These are phyloP conservation scores for Populus tremula DNA, from an alignment of 345 rosid species.

Conservation along the genomic window DNA sequence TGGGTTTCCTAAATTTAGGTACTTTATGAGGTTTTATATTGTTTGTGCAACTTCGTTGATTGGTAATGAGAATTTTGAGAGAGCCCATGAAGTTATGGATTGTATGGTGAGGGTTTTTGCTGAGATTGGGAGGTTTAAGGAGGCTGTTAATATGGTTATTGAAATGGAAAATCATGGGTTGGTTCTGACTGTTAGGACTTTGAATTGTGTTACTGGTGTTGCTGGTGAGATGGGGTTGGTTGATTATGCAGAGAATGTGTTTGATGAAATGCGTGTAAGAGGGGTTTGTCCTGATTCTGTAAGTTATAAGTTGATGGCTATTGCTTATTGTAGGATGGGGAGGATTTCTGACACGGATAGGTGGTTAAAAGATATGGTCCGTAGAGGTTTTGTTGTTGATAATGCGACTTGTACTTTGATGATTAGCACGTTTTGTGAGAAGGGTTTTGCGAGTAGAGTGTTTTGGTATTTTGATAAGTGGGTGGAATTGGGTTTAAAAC, in stretches of 20 bases:
- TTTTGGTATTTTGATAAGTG: conserved; percentile 68
- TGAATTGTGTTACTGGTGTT: conserved; percentile 49
- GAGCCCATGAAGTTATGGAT: conserved; percentile 66
- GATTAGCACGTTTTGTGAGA: conserved; percentile 47
- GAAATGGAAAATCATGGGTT: conserved; percentile 78
- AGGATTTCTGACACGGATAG: conserved; percentile 60
- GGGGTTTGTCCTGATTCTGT: conserved; percentile 55
- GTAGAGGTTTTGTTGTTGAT: conserved; percentile 58
- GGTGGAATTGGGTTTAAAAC: conserved; percentile 55
- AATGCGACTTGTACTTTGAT: conserved; percentile 70
- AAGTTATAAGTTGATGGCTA: conserved; percentile 61
- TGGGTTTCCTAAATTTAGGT: conserved; percentile 52
- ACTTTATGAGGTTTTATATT: conserved; percentile 78
- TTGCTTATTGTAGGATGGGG: conserved; percentile 56
- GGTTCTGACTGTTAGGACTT: conserved; percentile 29
- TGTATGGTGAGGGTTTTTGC: conserved; percentile 69
- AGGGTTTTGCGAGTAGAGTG: conserved; percentile 58
- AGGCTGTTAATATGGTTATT: conserved; percentile 63
- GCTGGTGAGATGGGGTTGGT: conserved; percentile 48
- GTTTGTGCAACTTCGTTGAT: conserved; percentile 56
- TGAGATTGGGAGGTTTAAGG: conserved; percentile 65
- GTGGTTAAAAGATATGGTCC: conserved; percentile 67
- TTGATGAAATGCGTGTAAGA: conserved; percentile 73
- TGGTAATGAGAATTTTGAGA: conserved; percentile 54
- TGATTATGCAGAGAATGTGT: conserved; percentile 60